Conservation (phyloP, 2,329 filamentous ascomycete species). For the Hypoxylon sp. region DNA sequence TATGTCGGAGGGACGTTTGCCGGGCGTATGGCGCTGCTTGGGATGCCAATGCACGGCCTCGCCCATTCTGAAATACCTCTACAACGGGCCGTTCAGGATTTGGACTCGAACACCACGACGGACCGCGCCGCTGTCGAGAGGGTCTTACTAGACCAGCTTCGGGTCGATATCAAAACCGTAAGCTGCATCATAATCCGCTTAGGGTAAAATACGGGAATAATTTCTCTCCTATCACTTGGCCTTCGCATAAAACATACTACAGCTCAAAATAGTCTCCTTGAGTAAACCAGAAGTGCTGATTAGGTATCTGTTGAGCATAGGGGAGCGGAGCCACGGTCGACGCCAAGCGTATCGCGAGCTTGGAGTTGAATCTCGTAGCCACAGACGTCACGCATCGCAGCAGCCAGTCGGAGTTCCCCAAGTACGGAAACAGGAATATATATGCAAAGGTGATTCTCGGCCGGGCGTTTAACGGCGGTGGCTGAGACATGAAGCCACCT, state of each 20-base stretch:
- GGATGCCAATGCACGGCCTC: slow-evolving; percentile 54
- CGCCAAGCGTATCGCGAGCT: slow-evolving; percentile 23
- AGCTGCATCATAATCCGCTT: slow-evolving; percentile 7
- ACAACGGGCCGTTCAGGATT: slow-evolving; percentile 24
- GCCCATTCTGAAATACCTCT: slow-evolving; percentile 53
- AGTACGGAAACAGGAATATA: slow-evolving; percentile 33
- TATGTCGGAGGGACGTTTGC: slow-evolving; percentile 48
- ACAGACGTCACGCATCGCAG: slow-evolving; percentile 34
- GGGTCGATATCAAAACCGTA: slow-evolving; percentile 41
- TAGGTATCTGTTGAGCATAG: neutral
- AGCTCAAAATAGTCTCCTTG: neutral
- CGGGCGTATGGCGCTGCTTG: slow-evolving; percentile 54
- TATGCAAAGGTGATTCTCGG: slow-evolving; percentile 13
- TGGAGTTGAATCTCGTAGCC: slow-evolving; percentile 36
- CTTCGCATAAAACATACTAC: neutral
- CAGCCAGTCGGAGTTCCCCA: slow-evolving; percentile 38
- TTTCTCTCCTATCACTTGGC: neutral
- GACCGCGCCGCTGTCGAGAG: slow-evolving; percentile 21
- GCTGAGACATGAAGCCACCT: neutral
- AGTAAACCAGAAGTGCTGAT: neutral
- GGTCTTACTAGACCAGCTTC: slow-evolving; percentile 31
- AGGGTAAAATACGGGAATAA: neutral
- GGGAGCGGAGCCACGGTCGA: slow-evolving; percentile 25
- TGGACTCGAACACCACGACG: slow-evolving; percentile 6
- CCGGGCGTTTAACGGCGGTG: neutral